phyloP scores from a whole-genome alignment of 106 monocot genomes.

The Phalaenopsis aphrodite region DNA sequence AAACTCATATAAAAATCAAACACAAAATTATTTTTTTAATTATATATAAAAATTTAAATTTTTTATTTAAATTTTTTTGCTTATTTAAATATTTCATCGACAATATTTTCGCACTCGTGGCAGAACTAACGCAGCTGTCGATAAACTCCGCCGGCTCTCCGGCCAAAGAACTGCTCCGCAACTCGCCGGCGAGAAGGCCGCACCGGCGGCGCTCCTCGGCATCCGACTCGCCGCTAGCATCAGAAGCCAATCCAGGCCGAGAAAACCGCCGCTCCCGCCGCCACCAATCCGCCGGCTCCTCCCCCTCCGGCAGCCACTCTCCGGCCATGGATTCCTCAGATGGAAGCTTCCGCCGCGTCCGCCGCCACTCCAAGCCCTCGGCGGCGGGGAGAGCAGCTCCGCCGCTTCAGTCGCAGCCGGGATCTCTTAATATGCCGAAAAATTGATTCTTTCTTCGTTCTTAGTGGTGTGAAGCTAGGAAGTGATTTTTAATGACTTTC shows the following conservation, averaged over 20 bases:
- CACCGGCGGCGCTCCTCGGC: neutral
- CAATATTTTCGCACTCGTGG: no score
- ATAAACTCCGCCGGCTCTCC: no score
- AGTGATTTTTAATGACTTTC: neutral
- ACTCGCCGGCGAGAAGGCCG: neutral
- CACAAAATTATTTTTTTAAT: no score
- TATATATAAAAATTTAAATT: no score
- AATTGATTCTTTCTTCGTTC: neutral
- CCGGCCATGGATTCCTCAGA: neutral
- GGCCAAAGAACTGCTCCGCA: no score
- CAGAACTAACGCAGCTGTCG: no score
- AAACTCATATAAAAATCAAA: no score
- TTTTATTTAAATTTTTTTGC: no score
- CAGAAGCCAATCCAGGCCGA: neutral
- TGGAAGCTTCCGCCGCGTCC: neutral
- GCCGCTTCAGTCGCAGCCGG: neutral
- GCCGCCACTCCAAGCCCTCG: neutral
- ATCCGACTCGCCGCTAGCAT: neutral
- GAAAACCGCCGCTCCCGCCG: constrained; percentile 8
- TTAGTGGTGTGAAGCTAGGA: neutral
- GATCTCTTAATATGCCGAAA: neutral
- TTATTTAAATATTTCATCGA: no score
- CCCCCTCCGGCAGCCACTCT: no score
- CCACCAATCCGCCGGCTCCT: neutral
- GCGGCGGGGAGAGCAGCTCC: neutral